phyloP scores from a whole-genome alignment of 805 yeast species.

The Yarrowia phangngaensis region DNA sequence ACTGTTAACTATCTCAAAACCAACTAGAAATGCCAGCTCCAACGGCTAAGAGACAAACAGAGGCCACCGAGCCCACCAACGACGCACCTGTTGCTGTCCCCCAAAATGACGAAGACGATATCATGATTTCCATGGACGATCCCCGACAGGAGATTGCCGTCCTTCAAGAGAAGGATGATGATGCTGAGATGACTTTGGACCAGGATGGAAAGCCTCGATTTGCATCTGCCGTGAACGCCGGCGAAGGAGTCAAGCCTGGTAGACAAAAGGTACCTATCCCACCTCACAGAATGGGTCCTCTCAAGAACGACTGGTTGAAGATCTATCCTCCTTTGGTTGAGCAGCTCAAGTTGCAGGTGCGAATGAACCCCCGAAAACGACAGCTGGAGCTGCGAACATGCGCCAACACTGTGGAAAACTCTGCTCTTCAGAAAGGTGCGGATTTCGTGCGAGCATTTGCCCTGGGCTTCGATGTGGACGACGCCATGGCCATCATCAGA shows the following conservation, averaged over 20 bases:
- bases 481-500: slow-evolving; percentile 89
- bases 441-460: slow-evolving; percentile 95
- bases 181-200: slow-evolving; percentile 54
- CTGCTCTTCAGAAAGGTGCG: slow-evolving; percentile 96
- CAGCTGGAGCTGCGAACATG: slow-evolving; percentile 84
- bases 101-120: slow-evolving; percentile 21
- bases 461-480: slow-evolving; percentile 94
- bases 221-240: slow-evolving; percentile 62
- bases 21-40: slow-evolving; percentile 39
- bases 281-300: slow-evolving; percentile 95
- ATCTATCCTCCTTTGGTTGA: slow-evolving; percentile 95
- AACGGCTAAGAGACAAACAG: slow-evolving; percentile 36
- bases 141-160: slow-evolving; percentile 38
- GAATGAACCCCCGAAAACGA: slow-evolving; percentile 81
- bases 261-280: slow-evolving; percentile 89
- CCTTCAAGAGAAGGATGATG: slow-evolving; percentile 39
- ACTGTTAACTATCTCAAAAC: background rate
- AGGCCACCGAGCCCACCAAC: slow-evolving; percentile 39
- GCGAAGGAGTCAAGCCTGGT: slow-evolving; percentile 70
- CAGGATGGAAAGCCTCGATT: slow-evolving; percentile 87
- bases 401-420: slow-evolving; percentile 78
- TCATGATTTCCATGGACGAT: slow-evolving; percentile 42
- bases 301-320: slow-evolving; percentile 86
- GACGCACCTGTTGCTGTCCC: slow-evolving; percentile 44
- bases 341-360: slow-evolving; percentile 87